These are phyloP conservation scores for Stygiomarasmius scandens DNA, from an alignment of 1,284 basidiomycete genomes.

Conservation along the genomic window DNA sequence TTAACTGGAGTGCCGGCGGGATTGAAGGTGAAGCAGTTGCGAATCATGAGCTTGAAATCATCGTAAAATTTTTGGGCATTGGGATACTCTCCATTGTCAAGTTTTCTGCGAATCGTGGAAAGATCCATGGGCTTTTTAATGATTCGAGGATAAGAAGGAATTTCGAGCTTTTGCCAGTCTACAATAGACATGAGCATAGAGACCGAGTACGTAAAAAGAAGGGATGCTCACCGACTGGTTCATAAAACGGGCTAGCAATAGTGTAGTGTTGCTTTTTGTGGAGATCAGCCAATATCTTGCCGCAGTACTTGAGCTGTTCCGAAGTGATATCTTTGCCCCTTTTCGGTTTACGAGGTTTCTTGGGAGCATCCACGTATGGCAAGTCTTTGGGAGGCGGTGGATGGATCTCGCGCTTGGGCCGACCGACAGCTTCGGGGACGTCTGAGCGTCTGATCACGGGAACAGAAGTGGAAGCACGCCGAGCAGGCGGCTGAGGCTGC, in stretches of 20 bases:
- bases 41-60: constrained; percentile 93
- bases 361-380: constrained; percentile 77
- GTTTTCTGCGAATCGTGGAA: constrained; percentile 83
- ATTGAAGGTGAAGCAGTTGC: constrained; percentile 94
- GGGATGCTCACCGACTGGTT: constrained; percentile 79
- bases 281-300: constrained; percentile 77
- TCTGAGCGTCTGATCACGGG: constrained; percentile 79
- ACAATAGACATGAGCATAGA: constrained; percentile 1
- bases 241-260: constrained; percentile 87
- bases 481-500: constrained; percentile 45
- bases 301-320: constrained; percentile 87
- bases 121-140: constrained; percentile 97
- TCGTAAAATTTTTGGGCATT: constrained; percentile 81
- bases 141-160: constrained; percentile 86
- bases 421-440: constrained; percentile 55
- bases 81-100: constrained; percentile 77
- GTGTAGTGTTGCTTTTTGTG: constrained; percentile 79
- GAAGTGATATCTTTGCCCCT: constrained; percentile 67
- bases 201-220: neutral
- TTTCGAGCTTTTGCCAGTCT: constrained; percentile 80
- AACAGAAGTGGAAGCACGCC: constrained; percentile 75
- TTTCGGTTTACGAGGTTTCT: constrained; percentile 67
- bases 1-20: constrained; percentile 87
- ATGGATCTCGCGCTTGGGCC: constrained; percentile 97
- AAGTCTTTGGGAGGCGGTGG: constrained; percentile 93